A percentile compares a stretch with the other conserved stretches of the same genome.
phyloP scores from a whole-genome alignment of 148 eudicot genomes.

The Spergularia marina region DNA sequence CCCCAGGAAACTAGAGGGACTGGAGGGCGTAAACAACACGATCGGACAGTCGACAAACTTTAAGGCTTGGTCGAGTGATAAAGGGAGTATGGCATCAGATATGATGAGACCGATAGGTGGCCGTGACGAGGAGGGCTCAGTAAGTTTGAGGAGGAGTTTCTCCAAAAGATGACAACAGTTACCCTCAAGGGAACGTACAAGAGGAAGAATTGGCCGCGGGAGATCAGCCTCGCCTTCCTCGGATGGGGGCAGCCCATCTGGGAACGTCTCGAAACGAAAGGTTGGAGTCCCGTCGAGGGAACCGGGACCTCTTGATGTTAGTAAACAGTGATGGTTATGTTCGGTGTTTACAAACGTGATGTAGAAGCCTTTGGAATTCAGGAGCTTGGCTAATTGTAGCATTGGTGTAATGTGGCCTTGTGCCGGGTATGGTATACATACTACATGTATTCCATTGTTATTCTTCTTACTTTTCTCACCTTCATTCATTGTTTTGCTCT shows the following conservation, averaged over 20 bases:
- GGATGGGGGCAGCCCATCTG: background rate
- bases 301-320: conserved; percentile 12
- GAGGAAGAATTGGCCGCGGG: background rate
- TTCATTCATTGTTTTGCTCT: too few relatives aligned
- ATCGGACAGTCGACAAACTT: background rate
- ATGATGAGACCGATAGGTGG: background rate
- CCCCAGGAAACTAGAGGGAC: background rate
- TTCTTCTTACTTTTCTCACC: too few relatives aligned
- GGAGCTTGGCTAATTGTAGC: conserved; percentile 40
- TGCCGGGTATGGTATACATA: conserved; percentile 32
- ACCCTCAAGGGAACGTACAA: background rate
- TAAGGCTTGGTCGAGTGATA: background rate
- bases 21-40: background rate
- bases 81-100: background rate
- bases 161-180: background rate
- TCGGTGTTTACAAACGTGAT: too few relatives aligned
- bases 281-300: background rate
- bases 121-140: background rate
- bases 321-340: conserved; percentile 32
- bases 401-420: conserved; percentile 31
- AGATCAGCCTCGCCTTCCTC: background rate
- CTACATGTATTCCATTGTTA: conserved; percentile 18
- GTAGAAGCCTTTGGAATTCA: conserved; percentile 32
- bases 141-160: background rate
- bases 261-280: background rate